These are phyloP conservation scores for Salix exigua DNA, from an alignment of 345 rosid genomes.

Conservation along the genomic window DNA sequence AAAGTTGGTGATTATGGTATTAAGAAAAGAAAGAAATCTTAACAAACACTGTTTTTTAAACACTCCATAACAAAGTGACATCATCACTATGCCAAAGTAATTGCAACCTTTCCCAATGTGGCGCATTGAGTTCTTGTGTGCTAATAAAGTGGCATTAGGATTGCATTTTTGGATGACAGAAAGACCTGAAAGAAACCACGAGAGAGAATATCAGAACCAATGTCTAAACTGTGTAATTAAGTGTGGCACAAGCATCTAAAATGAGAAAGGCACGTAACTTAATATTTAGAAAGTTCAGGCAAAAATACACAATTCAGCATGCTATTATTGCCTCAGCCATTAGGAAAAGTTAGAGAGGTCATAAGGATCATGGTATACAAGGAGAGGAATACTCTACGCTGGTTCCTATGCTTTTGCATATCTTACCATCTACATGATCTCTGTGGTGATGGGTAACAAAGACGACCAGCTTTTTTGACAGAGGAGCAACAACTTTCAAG, in stretches of 20 bases:
- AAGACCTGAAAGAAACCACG: conserved; percentile 58
- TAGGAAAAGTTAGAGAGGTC: too few species aligned
- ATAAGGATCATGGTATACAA: too few species aligned
- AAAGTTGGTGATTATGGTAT: background rate
- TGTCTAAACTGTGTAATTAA: background rate
- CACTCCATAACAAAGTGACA: background rate
- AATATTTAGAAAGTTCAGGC: too few species aligned
- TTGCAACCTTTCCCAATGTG: conserved; percentile 57
- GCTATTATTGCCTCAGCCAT: too few species aligned
- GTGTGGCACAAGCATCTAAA: too few species aligned
- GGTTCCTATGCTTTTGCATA: background rate
- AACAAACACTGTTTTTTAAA: background rate
- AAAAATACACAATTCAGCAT: too few species aligned
- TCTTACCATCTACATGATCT: conserved; percentile 80
- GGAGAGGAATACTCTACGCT: too few species aligned
- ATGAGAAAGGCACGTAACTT: too few species aligned
- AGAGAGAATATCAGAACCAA: conserved; percentile 13
- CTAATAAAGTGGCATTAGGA: conserved; percentile 60
- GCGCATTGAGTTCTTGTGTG: conserved; percentile 66
- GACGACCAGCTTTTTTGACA: conserved; percentile 71
- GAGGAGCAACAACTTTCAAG: conserved; percentile 53
- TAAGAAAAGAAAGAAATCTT: background rate
- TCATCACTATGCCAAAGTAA: background rate
- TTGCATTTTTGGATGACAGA: conserved; percentile 69
- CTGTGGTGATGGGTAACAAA: conserved; percentile 82